Evolutionary conservation across 305 asterid species (phyloP).

Genomic region (Fraxinus albicans): DNA sequence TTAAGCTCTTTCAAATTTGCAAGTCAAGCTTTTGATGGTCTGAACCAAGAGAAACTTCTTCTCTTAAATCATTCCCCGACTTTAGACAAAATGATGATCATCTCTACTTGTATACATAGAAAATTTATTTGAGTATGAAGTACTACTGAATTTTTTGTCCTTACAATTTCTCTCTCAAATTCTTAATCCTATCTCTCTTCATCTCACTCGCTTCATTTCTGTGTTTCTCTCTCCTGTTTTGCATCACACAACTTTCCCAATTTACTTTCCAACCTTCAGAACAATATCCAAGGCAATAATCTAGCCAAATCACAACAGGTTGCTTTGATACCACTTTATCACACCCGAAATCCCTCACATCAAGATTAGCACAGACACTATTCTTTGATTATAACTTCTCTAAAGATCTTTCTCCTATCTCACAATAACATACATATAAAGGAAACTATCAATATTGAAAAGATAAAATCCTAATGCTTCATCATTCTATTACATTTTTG

Average conservation of each 20-base stretch:
- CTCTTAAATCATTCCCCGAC: neutral
- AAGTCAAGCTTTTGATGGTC: neutral
- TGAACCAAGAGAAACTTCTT: neutral
- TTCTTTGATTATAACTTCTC: neutral
- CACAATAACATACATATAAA: neutral
- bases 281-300: neutral
- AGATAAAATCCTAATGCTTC: neutral
- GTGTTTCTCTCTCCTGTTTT: neutral
- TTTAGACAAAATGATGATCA: neutral
- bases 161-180: neutral
- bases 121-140: neutral
- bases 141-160: neutral
- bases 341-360: neutral
- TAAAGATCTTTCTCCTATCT: neutral
- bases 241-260: neutral
- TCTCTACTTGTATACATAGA: neutral
- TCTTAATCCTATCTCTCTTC: neutral
- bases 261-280: neutral
- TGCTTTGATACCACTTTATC: neutral
- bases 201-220: neutral
- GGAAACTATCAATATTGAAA: neutral
- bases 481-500: neutral
- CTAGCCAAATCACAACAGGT: neutral
- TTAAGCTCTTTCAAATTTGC: neutral
- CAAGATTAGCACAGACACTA: neutral